Percentiles rank a stretch among this genome's conserved stretches.
Evolutionary conservation across 805 yeast genomes (phyloP).

Genomic region (Candida sithepensis): DNA sequence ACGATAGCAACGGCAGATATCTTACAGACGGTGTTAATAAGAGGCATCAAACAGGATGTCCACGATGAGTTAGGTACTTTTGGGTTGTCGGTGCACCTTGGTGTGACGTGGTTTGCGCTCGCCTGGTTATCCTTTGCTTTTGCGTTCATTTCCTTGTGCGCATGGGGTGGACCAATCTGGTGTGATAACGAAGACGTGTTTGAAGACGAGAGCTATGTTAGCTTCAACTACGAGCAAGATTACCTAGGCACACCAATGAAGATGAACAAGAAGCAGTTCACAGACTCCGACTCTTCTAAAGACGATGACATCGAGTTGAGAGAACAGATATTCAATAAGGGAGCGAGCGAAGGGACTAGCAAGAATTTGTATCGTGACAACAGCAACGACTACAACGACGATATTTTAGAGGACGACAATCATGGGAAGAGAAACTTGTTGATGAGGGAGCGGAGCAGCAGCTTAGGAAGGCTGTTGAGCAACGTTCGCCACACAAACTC

Average conservation of each 20-base stretch:
- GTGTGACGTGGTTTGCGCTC: slow-evolving; percentile 39
- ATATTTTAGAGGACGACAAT: neutral
- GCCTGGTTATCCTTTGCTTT: slow-evolving; percentile 35
- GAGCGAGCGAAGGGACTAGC: no score
- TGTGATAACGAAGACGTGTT: slow-evolving; percentile 43
- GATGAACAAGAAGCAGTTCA: neutral
- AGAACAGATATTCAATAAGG: neutral
- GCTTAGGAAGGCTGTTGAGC: neutral
- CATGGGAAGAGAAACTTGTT: neutral
- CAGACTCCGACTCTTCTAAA: neutral
- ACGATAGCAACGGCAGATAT: slow-evolving; percentile 21
- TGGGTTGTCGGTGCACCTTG: slow-evolving; percentile 43
- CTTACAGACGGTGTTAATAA: slow-evolving; percentile 28
- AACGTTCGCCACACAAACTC: neutral
- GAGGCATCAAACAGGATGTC: slow-evolving; percentile 29
- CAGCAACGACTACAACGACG: no score
- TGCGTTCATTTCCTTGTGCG: slow-evolving; percentile 9
- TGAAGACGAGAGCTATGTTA: neutral
- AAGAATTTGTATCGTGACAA: neutral
- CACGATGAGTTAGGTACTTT: slow-evolving; percentile 36
- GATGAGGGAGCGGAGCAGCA: neutral
- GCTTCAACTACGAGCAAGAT: slow-evolving; percentile 5
- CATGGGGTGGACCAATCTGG: slow-evolving; percentile 47
- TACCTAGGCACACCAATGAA: slow-evolving; percentile 8
- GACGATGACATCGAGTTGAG: neutral